A percentile compares a stretch with the other conserved stretches of the same genome.
These are phyloP conservation scores for Anastatica hierochuntica DNA, from an alignment of 345 rosid species.

Conservation along the genomic window DNA sequence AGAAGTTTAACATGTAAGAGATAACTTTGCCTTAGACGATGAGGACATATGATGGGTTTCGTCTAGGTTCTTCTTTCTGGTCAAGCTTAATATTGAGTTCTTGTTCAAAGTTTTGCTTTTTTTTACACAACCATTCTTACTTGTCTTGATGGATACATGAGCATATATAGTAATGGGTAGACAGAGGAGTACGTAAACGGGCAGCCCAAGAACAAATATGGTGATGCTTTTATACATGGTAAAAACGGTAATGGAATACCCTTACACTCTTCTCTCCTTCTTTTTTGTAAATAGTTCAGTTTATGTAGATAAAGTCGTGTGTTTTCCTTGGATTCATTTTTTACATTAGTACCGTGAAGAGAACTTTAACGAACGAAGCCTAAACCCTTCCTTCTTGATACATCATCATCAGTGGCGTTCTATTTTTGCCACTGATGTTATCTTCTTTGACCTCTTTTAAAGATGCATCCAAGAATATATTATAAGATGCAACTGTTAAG, in stretches of 20 bases:
- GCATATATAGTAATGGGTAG: slow-evolving; percentile 96
- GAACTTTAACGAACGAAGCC: slow-evolving; percentile 68
- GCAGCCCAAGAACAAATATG: slow-evolving; percentile 87
- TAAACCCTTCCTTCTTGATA: slow-evolving; percentile 20
- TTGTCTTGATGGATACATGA: slow-evolving; percentile 92
- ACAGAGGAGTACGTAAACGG: slow-evolving; percentile 93
- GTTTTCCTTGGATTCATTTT: slow-evolving; percentile 43
- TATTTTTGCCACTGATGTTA: background rate
- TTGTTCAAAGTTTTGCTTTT: too few relatives aligned
- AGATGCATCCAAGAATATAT: too few relatives aligned
- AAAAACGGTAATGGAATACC: slow-evolving; percentile 64
- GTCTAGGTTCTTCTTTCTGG: background rate
- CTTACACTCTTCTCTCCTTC: background rate
- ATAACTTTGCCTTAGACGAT: too few relatives aligned
- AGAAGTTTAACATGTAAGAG: too few relatives aligned
- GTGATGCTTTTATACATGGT: slow-evolving; percentile 93
- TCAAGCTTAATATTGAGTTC: background rate
- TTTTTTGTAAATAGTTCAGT: background rate
- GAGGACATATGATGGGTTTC: too few relatives aligned
- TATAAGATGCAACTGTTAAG: background rate
- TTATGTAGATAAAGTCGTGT: background rate
- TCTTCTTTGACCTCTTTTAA: slow-evolving; percentile 2
- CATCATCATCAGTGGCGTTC: slow-evolving; percentile 16
- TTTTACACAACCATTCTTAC: slow-evolving; percentile 57
- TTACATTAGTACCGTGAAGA: slow-evolving; percentile 82